Base-by-base conservation (phyloP, 2,329 filamentous ascomycete genomes). In the Ophiocordyceps robertsii region DNA sequence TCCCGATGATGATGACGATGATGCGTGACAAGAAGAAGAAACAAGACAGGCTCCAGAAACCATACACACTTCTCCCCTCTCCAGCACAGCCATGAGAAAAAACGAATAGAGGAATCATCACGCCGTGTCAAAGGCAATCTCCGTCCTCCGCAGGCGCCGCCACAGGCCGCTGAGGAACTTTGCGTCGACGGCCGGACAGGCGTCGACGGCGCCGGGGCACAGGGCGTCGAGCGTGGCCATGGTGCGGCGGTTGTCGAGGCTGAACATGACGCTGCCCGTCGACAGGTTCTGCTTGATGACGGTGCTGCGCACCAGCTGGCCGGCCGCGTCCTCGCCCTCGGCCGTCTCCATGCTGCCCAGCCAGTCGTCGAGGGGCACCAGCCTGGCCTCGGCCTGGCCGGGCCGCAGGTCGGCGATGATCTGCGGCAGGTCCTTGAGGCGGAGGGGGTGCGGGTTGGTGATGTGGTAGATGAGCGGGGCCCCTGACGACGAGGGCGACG, bases 231-330 rank as follows among this genome's bases (percentile, higher is more conserved):
- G 33, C 16, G 17, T 14, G 14, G 33, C 42, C 44, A 46, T 43
- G 10, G 51, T 53, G 33, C 39, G 37, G 37, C 19, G 39, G 43
- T 47, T 51, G 27, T 53, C 47, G 32, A 53, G 44, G 37, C 50
- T 47, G 35, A 53, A 53, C 51, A 53, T 53, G 46, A 52, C 51
- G 38, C 46, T 46, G 5, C 51, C 51, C 11, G 49, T 52, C 16
- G 45, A 44, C 11, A 51, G 49, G 37, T 49, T 51, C 41, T 53
- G 47, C 41, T 43, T 47, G 21, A 53, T 46, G 29, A 52, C 50
- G n/a, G 47, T 47, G 41, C 44, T 46, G 13, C 46, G 42, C 5
- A 51, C 47, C n/a, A 47, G 44, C 24, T 47, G 43, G 4, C 44
- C 45, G 2, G 47, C 45, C 14, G 38, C 40, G 29, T 53, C 48